These are phyloP conservation scores for Populus hybrid DNA, from an alignment of 441 rosid genomes.

Conservation along the genomic window DNA sequence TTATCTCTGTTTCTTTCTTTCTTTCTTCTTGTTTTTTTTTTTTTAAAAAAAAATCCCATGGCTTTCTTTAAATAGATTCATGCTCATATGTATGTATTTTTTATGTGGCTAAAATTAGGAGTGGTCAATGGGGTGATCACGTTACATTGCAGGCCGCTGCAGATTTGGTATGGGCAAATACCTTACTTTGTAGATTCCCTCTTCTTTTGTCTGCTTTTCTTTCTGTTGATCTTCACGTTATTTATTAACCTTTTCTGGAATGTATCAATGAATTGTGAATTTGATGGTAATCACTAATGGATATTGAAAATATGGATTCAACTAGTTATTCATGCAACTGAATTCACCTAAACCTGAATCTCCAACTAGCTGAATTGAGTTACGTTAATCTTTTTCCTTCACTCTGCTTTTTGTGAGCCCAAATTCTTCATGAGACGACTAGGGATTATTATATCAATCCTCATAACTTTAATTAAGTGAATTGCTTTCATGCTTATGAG, in stretches of 20 bases:
- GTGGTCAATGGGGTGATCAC: constrained; percentile 96
- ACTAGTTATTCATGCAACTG: not conserved
- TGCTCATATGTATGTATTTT: not conserved
- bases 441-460: not conserved
- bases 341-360: not conserved
- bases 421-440: not conserved
- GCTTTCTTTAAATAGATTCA: constrained; percentile 1
- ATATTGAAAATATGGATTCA: not conserved
- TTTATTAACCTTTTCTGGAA: not conserved
- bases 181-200: not conserved
- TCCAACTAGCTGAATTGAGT: not conserved
- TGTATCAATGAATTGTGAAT: not conserved
- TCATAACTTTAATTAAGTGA: not conserved
- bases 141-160: constrained; percentile 95
- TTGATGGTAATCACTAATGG: not conserved
- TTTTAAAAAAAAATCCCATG: too few species aligned
- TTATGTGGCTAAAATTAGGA: constrained; percentile 36
- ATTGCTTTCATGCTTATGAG: not conserved
- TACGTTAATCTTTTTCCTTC: not conserved
- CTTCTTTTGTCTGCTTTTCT: not conserved
- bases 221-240: not conserved
- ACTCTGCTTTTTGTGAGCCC: not conserved
- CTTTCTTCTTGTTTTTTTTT: too few species aligned
- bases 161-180: constrained; percentile 47
- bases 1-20: constrained; percentile 4